These are phyloP conservation scores for Cyclotella sp. DNA, from an alignment of 108 stramenopile genomes.

Conservation along the genomic window DNA sequence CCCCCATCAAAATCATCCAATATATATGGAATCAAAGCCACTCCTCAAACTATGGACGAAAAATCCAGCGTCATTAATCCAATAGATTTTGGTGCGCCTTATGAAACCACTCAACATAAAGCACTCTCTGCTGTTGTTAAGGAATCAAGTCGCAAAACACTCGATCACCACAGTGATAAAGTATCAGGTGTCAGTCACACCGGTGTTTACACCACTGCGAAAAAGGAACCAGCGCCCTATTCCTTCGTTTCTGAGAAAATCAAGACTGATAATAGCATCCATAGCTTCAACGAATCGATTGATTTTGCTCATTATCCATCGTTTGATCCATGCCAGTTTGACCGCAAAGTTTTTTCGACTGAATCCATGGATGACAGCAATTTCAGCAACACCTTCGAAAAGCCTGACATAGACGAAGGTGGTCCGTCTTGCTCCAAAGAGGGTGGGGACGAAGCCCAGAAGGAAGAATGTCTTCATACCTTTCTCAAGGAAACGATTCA, in stretches of 20 bases:
- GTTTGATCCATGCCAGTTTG: not conserved
- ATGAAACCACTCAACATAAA: too few species aligned
- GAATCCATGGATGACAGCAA: conserved; percentile 9
- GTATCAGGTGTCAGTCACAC: too few species aligned
- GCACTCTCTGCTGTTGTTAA: too few species aligned
- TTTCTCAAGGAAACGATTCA: conserved; percentile 5
- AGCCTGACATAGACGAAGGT: not conserved
- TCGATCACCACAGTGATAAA: too few species aligned
- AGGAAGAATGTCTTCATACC: not conserved
- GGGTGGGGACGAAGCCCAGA: not conserved
- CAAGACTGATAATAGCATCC: not conserved
- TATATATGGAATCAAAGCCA: not conserved
- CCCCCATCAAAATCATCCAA: not conserved
- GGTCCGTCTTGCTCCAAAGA: not conserved
- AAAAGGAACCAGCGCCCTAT: not conserved
- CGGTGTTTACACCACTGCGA: not conserved
- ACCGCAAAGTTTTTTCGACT: not conserved
- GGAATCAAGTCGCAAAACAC: too few species aligned
- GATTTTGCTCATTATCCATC: conserved; percentile 6
- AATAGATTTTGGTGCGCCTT: not conserved
- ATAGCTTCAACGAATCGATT: conserved; percentile 8
- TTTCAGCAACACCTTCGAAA: not conserved
- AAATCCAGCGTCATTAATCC: not conserved
- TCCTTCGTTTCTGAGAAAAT: not conserved
- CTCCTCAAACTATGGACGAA: not conserved